Conservation (phyloP, 2,329 filamentous ascomycete species). For the Metarhizium rileyi region DNA sequence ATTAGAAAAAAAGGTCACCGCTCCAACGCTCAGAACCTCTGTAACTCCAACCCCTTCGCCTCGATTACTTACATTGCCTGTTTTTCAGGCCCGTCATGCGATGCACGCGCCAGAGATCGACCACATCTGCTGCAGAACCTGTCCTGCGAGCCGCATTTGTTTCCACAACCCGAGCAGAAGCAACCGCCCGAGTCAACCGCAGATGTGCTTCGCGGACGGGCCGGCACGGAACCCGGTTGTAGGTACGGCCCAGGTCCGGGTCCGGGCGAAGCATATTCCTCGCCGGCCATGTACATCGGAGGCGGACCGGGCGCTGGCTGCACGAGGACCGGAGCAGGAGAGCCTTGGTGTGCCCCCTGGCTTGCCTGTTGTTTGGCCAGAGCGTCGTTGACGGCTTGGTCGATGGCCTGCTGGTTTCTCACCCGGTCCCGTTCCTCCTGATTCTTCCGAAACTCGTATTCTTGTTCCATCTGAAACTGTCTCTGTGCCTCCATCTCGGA, state of each 20-base stretch:
- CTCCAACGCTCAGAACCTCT: neutral
- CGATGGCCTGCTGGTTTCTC: constrained; percentile 3
- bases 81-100: neutral
- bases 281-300: neutral
- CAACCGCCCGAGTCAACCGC: neutral
- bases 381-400: constrained; percentile 3
- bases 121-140: constrained; percentile 5
- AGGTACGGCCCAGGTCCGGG: neutral
- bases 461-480: constrained; percentile 5
- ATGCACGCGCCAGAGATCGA: neutral
- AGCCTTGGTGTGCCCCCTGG: neutral
- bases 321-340: neutral
- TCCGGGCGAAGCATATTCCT: neutral
- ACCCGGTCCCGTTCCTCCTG: constrained; percentile 1
- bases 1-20: neutral
- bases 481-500: constrained; percentile 1
- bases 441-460: neutral
- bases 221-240: neutral
- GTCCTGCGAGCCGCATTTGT: constrained; percentile 1
- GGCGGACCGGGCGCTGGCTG: neutral
- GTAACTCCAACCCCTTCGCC: neutral
- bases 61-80: neutral
- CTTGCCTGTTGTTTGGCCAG: constrained; percentile 3
- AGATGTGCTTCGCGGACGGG: neutral
- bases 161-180: constrained; percentile 4